Evolutionary conservation across 139 green algal species (phyloP), one percentile per base, ranked within the genome.

Genomic region (Haematococcus sp.): DNA sequence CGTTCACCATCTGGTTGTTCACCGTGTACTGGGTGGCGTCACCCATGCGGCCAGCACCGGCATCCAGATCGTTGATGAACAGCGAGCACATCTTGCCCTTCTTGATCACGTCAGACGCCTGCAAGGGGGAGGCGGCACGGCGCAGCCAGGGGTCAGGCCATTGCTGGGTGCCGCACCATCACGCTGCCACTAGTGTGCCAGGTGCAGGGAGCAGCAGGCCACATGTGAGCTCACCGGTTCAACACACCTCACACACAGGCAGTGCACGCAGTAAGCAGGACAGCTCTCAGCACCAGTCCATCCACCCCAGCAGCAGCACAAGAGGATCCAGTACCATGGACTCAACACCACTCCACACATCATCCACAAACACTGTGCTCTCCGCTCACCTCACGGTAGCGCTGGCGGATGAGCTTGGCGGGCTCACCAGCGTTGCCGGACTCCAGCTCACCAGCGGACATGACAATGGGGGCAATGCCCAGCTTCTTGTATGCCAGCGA

Each of bases 1-100:
- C 96, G 86, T 98, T 98, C 40, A 98, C 95, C 93, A 97, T 97
- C 87, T 98, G 96, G 92, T 99, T 99, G 96, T 99, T 99, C 23
- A 99, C 96, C 32, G 96, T 99, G 95, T 99, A 98, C 91, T 99
- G 96, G 23, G 96, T 99, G 63, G 87, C 81, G 60, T 89, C 88
- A 40, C 96, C 96, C 94, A 99, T 98, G 80, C 96, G 93, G 51
- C 96, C 96, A 13, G 89, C 91, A 74, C 95, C 95, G 31, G 96
- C 96, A 70, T 99, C 96, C 60, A 99, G 87, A 76, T 99, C 96
- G 88, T 99, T 99, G 88, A 99, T 99, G 92, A 99, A 98, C 40
- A 99, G 91, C 5, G 90, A 91, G 80, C 88, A 96, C 92, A 99
- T 97, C 87, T 94, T 96, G 74, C 96, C 96, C 94, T 99, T 99